Conservation (phyloP, 2,329 filamentous ascomycete genomes). For the Hymenoscyphus infarciens region DNA sequence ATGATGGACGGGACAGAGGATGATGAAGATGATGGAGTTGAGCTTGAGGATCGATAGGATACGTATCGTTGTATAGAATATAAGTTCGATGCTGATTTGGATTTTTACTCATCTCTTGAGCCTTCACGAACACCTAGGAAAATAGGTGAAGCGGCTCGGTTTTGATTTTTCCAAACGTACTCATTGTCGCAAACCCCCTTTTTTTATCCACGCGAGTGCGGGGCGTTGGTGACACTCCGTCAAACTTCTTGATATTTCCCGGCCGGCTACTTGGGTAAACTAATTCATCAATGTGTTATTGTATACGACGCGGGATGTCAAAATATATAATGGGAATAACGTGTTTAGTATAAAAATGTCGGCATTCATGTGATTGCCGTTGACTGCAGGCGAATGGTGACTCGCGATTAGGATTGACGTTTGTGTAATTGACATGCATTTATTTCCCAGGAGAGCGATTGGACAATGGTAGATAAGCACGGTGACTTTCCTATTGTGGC, state of each 20-base stretch:
- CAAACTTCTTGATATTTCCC: background rate
- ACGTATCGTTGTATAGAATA: background rate
- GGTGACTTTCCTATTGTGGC: background rate
- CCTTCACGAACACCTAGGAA: background rate
- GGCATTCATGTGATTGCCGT: background rate
- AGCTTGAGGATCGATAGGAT: constrained; percentile 38
- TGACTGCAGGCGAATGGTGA: background rate
- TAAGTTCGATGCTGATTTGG: background rate
- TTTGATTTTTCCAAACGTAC: background rate
- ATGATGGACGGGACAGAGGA: constrained; percentile 53
- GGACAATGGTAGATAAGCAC: background rate
- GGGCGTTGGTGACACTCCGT: background rate
- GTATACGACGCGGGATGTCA: background rate
- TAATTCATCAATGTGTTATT: background rate
- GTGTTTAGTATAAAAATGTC: background rate
- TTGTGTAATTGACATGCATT: background rate
- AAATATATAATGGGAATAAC: background rate
- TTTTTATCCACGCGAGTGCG: constrained; percentile 2
- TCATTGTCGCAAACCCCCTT: background rate
- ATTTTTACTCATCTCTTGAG: background rate
- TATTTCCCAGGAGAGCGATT: background rate
- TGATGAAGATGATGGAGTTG: constrained; percentile 43
- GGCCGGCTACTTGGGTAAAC: background rate
- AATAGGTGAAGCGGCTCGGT: background rate
- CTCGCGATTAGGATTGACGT: background rate